Evolutionary conservation across 1,284 basidiomycete genomes (phyloP), one percentile per base, ranked within the genome.

Genomic region (Polyporus tsugae): DNA sequence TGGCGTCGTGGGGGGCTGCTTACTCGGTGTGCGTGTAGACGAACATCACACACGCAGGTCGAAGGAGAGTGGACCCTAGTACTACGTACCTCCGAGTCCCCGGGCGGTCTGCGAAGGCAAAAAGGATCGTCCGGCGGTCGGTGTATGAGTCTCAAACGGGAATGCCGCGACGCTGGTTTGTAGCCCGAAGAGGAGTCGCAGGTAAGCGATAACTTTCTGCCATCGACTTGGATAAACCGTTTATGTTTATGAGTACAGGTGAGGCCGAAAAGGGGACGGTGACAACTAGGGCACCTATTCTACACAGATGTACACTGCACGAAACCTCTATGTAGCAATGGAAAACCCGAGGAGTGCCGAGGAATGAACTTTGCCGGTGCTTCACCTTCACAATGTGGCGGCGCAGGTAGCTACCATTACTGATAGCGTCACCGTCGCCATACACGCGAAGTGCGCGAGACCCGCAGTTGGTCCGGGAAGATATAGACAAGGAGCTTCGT

Each of bases 31-130:
- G 39, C 39, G 13, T 39, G 9, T 39, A 39, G 39, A 39, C 39
- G 39, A 39, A 39, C 39, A 39, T 39, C 39, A 4, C 39, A 13
- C 39, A 41, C 84, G 84, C n/a, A 85, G 46, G 29, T 75, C 61
- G 64, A 85, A 80, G 11, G 78, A 84, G 6, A 85, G 84, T 75
- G 58, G 78, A 78, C 0, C 66, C 81, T 80, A 86, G 72, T 29
- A 29, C 29, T 29, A 29, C 29, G n/a, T 29, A 29, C 29, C 29
- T 29, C 29, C 29, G 29, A 29, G 29, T 29, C 29, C 77, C 75
- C 13, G 77, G 73, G 0, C 72, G 63, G 44, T 83, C 78, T 1
- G 77, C 79, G 52, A 81, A 74, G 5, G 80, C 79, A 33, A 85
- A 71, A 3, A 85, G 72, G 22, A 79, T 63, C 1, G 80, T 84